Evolutionary conservation across 2,329 filamentous ascomycete species (phyloP).

Genomic region (Pseudogymnoascus sp.): DNA sequence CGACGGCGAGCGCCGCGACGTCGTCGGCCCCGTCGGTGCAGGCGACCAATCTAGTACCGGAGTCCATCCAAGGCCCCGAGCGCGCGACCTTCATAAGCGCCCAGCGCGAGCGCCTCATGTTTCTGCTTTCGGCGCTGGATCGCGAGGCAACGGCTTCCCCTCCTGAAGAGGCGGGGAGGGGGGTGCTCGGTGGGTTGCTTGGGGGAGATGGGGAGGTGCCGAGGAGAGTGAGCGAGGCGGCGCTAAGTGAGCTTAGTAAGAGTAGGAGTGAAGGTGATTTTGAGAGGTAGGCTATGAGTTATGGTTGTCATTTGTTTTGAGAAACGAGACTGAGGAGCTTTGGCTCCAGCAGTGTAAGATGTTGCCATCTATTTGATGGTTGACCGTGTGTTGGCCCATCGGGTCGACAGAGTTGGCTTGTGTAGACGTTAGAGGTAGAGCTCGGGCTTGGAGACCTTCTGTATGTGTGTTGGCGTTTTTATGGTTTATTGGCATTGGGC

Average conservation of each 20-base stretch:
- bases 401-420: constrained; percentile 3
- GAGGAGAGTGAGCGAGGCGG: constrained; percentile 23
- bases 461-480: constrained; percentile 8
- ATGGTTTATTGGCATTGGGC: not conserved
- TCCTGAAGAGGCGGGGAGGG: constrained; percentile 13
- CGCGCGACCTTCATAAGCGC: constrained; percentile 67
- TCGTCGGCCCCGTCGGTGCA: constrained; percentile 21
- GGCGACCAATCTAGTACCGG: constrained; percentile 55
- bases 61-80: constrained; percentile 59
- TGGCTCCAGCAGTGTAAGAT: not conserved
- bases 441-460: constrained; percentile 12
- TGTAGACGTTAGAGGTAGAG: constrained; percentile 16
- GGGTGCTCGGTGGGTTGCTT: constrained; percentile 21
- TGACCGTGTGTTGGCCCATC: constrained; percentile 15
- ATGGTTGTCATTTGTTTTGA: constrained; percentile 9
- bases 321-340: not conserved
- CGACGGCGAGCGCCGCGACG: constrained; percentile 48
- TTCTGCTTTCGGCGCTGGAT: constrained; percentile 71
- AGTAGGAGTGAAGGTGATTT: constrained; percentile 82
- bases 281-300: constrained; percentile 42
- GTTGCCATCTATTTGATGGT: constrained; percentile 12
- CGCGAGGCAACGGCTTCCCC: constrained; percentile 59
- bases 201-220: constrained; percentile 28
- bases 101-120: constrained; percentile 70
- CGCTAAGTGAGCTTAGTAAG: constrained; percentile 58